A percentile compares a stretch with the other conserved stretches of the same genome.
Conservation (phyloP, 352 stramenopile species). For the Aphanomyces invadans region DNA sequence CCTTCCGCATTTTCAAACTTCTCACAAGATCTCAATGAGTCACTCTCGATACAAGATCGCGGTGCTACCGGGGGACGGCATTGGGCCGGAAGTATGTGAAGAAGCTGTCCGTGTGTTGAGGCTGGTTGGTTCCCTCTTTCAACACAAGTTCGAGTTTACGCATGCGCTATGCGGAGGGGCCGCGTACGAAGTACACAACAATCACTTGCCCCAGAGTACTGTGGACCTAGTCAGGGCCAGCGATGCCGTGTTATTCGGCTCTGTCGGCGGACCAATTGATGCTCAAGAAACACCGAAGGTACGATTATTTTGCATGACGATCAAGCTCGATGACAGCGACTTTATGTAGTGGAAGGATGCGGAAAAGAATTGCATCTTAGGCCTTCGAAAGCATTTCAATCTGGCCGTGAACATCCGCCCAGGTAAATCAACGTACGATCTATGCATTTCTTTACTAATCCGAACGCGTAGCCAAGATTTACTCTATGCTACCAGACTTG, state of each 20-base stretch:
- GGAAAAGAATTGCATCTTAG: constrained; percentile 95
- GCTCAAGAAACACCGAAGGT: constrained; percentile 78
- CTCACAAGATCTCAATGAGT: background rate
- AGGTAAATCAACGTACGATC: constrained; percentile 16
- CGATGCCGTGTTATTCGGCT: constrained; percentile 93
- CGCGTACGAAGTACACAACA: constrained; percentile 87
- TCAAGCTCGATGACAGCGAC: background rate
- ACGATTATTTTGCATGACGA: background rate
- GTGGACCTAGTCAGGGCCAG: constrained; percentile 87
- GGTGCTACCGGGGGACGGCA: constrained; percentile 95
- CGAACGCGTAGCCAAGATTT: constrained; percentile 86
- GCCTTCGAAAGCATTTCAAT: constrained; percentile 96
- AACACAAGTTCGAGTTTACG: constrained; percentile 90
- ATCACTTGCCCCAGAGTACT: constrained; percentile 91
- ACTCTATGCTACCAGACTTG: constrained; percentile 94
- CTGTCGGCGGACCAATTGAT: constrained; percentile 93
- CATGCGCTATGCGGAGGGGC: constrained; percentile 94
- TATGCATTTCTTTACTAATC: background rate
- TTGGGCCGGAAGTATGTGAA: constrained; percentile 97
- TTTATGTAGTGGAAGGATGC: constrained; percentile 67
- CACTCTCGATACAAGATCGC: constrained; percentile 77
- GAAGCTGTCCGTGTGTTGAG: constrained; percentile 89
- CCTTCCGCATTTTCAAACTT: constrained; percentile 17
- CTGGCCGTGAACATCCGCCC: constrained; percentile 97
- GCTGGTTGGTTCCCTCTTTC: constrained; percentile 66